Evolutionary conservation across 2,329 filamentous ascomycete species (phyloP).

Genomic region (Venturia effusa): DNA sequence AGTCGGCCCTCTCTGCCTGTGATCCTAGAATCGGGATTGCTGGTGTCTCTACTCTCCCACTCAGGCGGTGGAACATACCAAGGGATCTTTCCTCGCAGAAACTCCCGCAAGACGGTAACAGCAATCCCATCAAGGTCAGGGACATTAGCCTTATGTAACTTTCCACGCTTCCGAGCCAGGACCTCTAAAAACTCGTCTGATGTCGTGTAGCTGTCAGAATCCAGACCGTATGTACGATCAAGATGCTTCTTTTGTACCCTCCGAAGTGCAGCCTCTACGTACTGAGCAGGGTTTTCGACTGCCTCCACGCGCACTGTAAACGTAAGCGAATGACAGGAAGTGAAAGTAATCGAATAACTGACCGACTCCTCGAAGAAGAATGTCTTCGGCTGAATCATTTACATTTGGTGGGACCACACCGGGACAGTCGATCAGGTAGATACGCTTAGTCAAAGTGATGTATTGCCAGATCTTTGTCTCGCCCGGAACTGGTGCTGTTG

Average conservation of each 20-base stretch:
- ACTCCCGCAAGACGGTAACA: conserved; percentile 95
- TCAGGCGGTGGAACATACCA: conserved; percentile 85
- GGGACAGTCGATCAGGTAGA: conserved; percentile 92
- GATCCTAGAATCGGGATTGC: conserved; percentile 42
- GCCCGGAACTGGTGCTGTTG: conserved; percentile 84
- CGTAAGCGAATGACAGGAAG: no score
- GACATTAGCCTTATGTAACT: conserved; percentile 84
- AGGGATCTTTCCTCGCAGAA: conserved; percentile 86
- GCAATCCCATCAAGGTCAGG: conserved; percentile 90
- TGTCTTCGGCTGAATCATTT: conserved; percentile 73
- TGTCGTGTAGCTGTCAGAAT: conserved; percentile 67
- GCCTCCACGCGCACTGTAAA: conserved; percentile 72
- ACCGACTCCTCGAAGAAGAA: conserved; percentile 71
- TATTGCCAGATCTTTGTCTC: conserved; percentile 99
- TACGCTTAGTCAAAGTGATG: conserved; percentile 87
- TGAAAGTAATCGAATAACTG: no score
- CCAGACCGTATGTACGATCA: conserved; percentile 67
- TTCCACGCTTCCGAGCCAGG: conserved; percentile 75
- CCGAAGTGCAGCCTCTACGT: conserved; percentile 71
- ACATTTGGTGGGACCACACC: conserved; percentile 88
- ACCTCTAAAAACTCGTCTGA: conserved; percentile 76
- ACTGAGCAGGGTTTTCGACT: conserved; percentile 92
- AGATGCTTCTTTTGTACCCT: conserved; percentile 80
- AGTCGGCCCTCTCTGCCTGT: conserved; percentile 66
- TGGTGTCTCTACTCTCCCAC: conserved; percentile 41